Evolutionary conservation across 768 basidiomycete species (phyloP).

Genomic region (Tricholoma sp.): DNA sequence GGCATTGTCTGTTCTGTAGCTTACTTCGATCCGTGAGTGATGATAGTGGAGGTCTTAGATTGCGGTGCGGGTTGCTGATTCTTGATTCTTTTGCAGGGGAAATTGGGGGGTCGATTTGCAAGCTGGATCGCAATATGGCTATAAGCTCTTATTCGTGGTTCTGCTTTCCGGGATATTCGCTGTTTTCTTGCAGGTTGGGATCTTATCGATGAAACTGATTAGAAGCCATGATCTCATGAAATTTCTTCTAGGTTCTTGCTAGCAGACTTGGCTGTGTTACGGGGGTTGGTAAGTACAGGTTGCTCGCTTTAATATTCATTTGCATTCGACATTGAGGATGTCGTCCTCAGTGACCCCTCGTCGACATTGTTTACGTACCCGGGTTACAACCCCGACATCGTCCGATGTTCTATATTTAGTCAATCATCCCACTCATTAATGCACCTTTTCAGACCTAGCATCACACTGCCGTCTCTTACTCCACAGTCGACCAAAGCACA

Average conservation of each 20-base stretch:
- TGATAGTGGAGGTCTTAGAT: not conserved
- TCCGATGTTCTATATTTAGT: not conserved
- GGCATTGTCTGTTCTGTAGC: slow-evolving; percentile 87
- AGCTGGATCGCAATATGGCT: slow-evolving; percentile 82
- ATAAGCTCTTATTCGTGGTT: slow-evolving; percentile 81
- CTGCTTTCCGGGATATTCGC: slow-evolving; percentile 80
- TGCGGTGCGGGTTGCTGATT: not conserved
- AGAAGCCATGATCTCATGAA: not conserved
- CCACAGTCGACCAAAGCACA: slow-evolving; percentile 58
- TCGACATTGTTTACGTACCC: too few species aligned
- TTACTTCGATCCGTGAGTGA: slow-evolving; percentile 81
- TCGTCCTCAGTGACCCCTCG: too few species aligned
- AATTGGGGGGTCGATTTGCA: slow-evolving; percentile 91
- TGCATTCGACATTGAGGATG: too few species aligned
- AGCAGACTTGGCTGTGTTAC: slow-evolving; percentile 80
- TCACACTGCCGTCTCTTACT: slow-evolving; percentile 59
- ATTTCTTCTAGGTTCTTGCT: slow-evolving; percentile 54
- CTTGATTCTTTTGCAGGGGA: slow-evolving; percentile 38
- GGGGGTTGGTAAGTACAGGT: slow-evolving; percentile 53
- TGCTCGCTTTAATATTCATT: not conserved
- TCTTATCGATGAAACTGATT: not conserved
- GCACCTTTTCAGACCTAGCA: slow-evolving; percentile 35
- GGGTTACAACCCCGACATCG: not conserved
- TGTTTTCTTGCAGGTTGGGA: slow-evolving; percentile 68
- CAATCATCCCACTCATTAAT: not conserved